These are phyloP conservation scores for Salix caprea DNA, from an alignment of 345 rosid species.

Conservation along the genomic window DNA sequence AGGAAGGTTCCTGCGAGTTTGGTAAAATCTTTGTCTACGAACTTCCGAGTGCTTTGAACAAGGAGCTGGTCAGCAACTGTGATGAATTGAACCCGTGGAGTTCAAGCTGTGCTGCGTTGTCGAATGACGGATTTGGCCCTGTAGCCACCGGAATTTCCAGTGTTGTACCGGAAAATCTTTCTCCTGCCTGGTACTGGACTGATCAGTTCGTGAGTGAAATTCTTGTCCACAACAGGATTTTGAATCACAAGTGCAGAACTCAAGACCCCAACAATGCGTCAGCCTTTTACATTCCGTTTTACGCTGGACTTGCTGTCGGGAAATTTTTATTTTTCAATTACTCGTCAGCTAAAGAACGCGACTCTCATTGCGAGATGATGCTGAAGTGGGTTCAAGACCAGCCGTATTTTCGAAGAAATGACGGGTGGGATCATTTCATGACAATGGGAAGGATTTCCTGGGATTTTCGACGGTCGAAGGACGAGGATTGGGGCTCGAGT, in stretches of 20 bases:
- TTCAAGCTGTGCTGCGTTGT: constrained; percentile 69
- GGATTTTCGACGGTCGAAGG: constrained; percentile 85
- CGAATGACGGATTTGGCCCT: constrained; percentile 69
- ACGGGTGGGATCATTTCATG: constrained; percentile 93
- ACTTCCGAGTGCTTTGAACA: constrained; percentile 62
- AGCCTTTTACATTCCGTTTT: constrained; percentile 86
- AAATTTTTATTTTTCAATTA: constrained; percentile 56
- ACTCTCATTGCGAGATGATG: constrained; percentile 64
- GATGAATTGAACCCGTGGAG: constrained; percentile 83
- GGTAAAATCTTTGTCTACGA: constrained; percentile 78
- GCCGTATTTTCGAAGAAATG: constrained; percentile 53
- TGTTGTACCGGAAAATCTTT: constrained; percentile 50
- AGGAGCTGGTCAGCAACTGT: constrained; percentile 57
- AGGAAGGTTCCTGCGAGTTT: constrained; percentile 38
- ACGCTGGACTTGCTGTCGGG: constrained; percentile 92
- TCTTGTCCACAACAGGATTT: constrained; percentile 71
- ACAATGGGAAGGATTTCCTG: constrained; percentile 96
- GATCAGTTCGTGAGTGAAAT: constrained; percentile 83
- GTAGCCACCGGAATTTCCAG: constrained; percentile 46
- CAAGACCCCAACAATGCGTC: constrained; percentile 58
- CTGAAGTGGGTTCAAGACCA: constrained; percentile 63
- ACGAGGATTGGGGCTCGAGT: constrained; percentile 87
- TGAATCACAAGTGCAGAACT: constrained; percentile 72
- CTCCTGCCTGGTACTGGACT: constrained; percentile 91
- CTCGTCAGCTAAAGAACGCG: constrained; percentile 61